Base-by-base conservation (phyloP, 352 stramenopile genomes). In the Phytophthora pistaciae region DNA sequence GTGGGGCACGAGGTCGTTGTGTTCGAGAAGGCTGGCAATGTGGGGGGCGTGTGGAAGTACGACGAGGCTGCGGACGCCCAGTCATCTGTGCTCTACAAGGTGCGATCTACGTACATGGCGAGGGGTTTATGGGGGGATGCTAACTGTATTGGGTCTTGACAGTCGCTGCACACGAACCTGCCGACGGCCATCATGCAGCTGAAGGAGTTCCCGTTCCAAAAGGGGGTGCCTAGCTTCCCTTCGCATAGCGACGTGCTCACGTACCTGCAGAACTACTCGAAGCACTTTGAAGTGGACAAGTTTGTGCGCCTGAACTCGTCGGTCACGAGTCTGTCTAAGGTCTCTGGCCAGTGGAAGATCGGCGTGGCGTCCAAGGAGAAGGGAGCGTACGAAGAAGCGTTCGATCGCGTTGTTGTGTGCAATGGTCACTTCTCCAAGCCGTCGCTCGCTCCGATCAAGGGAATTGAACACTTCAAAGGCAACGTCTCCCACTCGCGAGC, bases 21-120 rank as follows among this genome's bases (percentile, higher is more conserved):
- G 53, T 93, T 93, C 53, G 88, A 95, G 60, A 91, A 91, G 66
- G 64, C 84, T 33, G 75, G 59, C 2, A 62, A 82, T 49, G 70
- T 88, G n/a, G 88, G 88, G 5, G 88, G 88, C 20, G 79, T 95
- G n/a, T 95, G 88, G 88, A 91, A 88, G 38, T 95, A 93, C 69
- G 79, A 91, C 49, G 82, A 85, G 6, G 63, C 74, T 3, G 56
- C 68, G 1, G 74, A 92, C 50, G 74, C 88, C 11, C 46, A 50
- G n/a, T 84, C 74, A 5, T 82, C 77, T 2, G 61, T 92, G 63
- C 64, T 95, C 60, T 95, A 95, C 61, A 83, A 94, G 75, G 84
- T 90, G 5, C 46, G 46, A 6, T 27, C n/a, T 53, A 10, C 20
- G 9, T 53, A 20, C 20, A 8, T 53, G 46, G n/a, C n/a, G n/a